These are phyloP conservation scores for Fraxinus sp. DNA, from an alignment of 305 asterid genomes.

Conservation along the genomic window DNA sequence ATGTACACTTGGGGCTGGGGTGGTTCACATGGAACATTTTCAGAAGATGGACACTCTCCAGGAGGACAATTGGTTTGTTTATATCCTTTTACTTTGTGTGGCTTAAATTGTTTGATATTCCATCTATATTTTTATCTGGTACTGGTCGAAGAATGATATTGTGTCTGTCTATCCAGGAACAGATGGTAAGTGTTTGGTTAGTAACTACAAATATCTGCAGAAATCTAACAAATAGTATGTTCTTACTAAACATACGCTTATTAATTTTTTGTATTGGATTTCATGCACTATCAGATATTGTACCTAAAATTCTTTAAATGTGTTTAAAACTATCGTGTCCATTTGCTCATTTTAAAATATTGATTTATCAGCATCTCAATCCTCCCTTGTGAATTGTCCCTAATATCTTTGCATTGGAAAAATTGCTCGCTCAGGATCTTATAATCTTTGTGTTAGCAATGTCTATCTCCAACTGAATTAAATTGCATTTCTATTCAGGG, in stretches of 20 bases:
- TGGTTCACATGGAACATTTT: conserved; percentile 90
- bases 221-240: background rate
- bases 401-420: background rate
- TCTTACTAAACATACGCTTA: background rate
- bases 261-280: background rate
- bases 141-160: background rate
- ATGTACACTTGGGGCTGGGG: conserved; percentile 99
- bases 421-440: background rate
- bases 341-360: background rate
- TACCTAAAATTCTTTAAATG: background rate
- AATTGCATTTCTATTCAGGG: conserved; percentile 45
- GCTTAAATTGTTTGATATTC: background rate
- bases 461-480: background rate
- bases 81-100: conserved; percentile 11
- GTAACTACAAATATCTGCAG: background rate
- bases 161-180: background rate
- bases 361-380: background rate
- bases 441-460: background rate
- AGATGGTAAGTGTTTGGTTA: background rate
- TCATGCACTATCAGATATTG: background rate
- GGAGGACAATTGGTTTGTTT: conserved; percentile 93
- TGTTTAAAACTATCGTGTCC: background rate
- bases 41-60: conserved; percentile 84
- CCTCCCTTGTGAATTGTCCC: background rate
- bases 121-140: background rate